Evolutionary conservation across 768 basidiomycete species (phyloP).

Genomic region (Chiua virens): DNA sequence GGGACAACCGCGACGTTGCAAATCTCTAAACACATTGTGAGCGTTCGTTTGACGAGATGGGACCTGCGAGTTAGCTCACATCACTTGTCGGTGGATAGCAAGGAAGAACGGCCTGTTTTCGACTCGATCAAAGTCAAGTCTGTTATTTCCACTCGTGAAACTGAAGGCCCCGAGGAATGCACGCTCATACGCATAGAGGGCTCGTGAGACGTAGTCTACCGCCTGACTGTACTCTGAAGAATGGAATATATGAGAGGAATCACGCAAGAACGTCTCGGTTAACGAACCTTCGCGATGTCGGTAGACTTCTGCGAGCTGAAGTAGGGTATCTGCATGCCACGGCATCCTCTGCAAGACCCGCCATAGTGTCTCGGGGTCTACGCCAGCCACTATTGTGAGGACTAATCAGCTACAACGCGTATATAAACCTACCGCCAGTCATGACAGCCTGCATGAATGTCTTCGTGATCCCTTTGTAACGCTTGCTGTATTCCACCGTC

Average conservation of each 20-base stretch:
- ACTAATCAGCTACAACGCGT: not conserved
- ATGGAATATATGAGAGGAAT: not conserved
- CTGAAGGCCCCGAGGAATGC: constrained; percentile 86
- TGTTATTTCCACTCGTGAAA: constrained; percentile 75
- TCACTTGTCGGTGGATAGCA: constrained; percentile 79
- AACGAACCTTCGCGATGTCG: constrained; percentile 80
- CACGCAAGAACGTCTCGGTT: not conserved
- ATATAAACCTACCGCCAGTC: constrained; percentile 65
- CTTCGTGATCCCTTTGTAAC: constrained; percentile 78
- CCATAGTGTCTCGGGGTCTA: constrained; percentile 80
- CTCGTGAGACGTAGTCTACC: constrained; percentile 88
- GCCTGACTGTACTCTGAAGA: constrained; percentile 74
- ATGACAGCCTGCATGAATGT: constrained; percentile 80
- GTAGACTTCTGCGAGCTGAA: constrained; percentile 27
- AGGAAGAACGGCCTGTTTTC: constrained; percentile 94
- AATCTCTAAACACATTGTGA: constrained; percentile 50
- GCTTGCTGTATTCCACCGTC: constrained; percentile 84
- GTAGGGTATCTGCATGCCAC: constrained; percentile 90
- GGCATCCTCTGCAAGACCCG: constrained; percentile 73
- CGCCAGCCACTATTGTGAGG: not conserved
- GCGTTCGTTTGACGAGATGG: not conserved
- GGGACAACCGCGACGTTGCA: constrained; percentile 86
- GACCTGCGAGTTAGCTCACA: constrained; percentile 45
- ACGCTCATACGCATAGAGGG: constrained; percentile 90
- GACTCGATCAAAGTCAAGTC: constrained; percentile 86